Conservation (phyloP, 2,329 filamentous ascomycete species). For the Aspergillus ruber region DNA sequence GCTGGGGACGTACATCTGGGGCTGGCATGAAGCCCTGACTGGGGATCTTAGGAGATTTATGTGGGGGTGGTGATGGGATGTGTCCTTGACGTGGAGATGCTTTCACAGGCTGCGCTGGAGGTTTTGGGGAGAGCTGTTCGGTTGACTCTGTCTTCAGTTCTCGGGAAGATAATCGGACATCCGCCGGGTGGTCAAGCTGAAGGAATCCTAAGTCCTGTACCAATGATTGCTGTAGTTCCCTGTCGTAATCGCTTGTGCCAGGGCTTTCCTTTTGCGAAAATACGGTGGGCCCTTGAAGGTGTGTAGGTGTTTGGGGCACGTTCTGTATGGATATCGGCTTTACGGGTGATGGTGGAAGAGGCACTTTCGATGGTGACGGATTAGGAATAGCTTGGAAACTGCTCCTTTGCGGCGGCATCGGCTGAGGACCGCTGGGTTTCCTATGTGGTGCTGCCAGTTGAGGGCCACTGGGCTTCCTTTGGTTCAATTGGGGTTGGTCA, state of each 20-base stretch:
- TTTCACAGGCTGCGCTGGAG: constrained; percentile 1
- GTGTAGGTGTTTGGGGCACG: constrained; percentile 44
- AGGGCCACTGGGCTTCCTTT: constrained; percentile 17
- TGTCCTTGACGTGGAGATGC: constrained; percentile 20
- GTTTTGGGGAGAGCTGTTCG: constrained; percentile 22
- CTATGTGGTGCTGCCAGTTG: neutral
- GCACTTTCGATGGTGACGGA: constrained; percentile 53
- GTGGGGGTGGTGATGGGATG: constrained; percentile 14
- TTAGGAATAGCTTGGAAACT: constrained; percentile 20
- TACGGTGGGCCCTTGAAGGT: constrained; percentile 37
- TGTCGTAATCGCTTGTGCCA: constrained; percentile 35
- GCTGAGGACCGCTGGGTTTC: constrained; percentile 43
- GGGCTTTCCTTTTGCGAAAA: constrained; percentile 29
- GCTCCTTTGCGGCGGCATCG: constrained; percentile 50
- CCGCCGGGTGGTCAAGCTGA: constrained; percentile 26
- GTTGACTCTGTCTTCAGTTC: constrained; percentile 7
- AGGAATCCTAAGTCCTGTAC: constrained; percentile 37
- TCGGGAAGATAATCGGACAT: constrained; percentile 10
- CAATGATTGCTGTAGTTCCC: constrained; percentile 35
- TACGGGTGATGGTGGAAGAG: constrained; percentile 55
- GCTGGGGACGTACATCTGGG: constrained; percentile 6
- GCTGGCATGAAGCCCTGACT: constrained; percentile 8
- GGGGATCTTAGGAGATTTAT: constrained; percentile 12
- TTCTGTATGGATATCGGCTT: constrained; percentile 47
- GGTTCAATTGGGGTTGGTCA: constrained; percentile 11